Conservation (phyloP, 176 grass and related monocot species). For the Oryza meyeriana region DNA sequence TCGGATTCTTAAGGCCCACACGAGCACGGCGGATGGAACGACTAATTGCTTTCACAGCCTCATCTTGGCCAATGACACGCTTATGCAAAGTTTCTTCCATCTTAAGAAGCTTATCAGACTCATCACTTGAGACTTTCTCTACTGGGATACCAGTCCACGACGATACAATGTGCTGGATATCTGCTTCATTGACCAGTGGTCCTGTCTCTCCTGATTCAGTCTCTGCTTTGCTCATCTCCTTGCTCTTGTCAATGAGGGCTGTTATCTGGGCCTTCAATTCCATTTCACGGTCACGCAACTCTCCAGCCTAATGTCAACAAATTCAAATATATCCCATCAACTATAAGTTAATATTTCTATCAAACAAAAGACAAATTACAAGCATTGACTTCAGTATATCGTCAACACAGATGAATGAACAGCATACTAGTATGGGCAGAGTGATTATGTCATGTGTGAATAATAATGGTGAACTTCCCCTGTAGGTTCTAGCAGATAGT, state of each 20-base stretch:
- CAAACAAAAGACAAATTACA: slow-evolving; percentile 17
- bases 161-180: slow-evolving; percentile 91
- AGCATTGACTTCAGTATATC: not conserved
- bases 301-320: slow-evolving; percentile 59
- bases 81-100: slow-evolving; percentile 90
- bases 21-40: slow-evolving; percentile 83
- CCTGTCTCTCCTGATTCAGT: slow-evolving; percentile 56
- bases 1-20: slow-evolving; percentile 87
- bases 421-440: not conserved
- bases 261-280: slow-evolving; percentile 78
- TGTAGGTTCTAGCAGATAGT: not conserved
- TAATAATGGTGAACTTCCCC: not conserved
- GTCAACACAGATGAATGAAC: slow-evolving; percentile 9
- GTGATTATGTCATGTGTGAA: slow-evolving; percentile 9
- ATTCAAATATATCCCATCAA: slow-evolving; percentile 7
- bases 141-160: slow-evolving; percentile 96
- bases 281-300: slow-evolving; percentile 78
- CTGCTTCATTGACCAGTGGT: slow-evolving; percentile 76
- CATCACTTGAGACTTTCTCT: slow-evolving; percentile 82
- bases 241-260: slow-evolving; percentile 72
- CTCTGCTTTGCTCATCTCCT: slow-evolving; percentile 83
- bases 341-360: not conserved
- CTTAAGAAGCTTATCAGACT: slow-evolving; percentile 83
- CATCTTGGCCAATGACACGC: slow-evolving; percentile 89
- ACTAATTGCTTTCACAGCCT: slow-evolving; percentile 87